Evolutionary conservation across 805 yeast species (phyloP).

Genomic region (Cyberlindnera maritima): DNA sequence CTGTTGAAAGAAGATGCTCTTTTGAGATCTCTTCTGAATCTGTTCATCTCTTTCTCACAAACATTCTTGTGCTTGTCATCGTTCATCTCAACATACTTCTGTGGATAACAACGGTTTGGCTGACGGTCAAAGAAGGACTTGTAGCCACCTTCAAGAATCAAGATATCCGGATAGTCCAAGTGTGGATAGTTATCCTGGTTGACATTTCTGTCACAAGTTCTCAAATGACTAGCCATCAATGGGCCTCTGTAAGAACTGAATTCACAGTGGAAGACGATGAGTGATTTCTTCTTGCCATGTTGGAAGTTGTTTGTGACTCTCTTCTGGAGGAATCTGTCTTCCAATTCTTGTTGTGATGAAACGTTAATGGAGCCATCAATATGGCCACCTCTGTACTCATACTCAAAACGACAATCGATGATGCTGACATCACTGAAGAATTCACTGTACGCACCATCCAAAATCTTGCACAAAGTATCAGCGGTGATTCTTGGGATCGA

Average conservation of each 20-base stretch:
- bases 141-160: slow-evolving; percentile 90
- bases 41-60: slow-evolving; percentile 52
- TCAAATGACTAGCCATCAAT: slow-evolving; percentile 78
- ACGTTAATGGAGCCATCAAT: slow-evolving; percentile 79
- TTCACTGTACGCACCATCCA: slow-evolving; percentile 51
- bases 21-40: slow-evolving; percentile 46
- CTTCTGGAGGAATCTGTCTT: slow-evolving; percentile 44
- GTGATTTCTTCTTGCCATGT: slow-evolving; percentile 31
- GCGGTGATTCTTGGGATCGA: slow-evolving; percentile 68
- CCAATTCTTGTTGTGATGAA: slow-evolving; percentile 66
- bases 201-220: slow-evolving; percentile 76
- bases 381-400: slow-evolving; percentile 93
- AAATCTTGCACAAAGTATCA: slow-evolving; percentile 51
- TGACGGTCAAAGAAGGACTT: slow-evolving; percentile 64
- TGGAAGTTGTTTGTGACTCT: slow-evolving; percentile 17
- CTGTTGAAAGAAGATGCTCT: slow-evolving; percentile 35
- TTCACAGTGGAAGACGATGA: slow-evolving; percentile 91
- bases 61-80: slow-evolving; percentile 49
- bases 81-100: slow-evolving; percentile 84
- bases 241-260: slow-evolving; percentile 95
- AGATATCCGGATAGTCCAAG: slow-evolving; percentile 83
- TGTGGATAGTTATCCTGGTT: slow-evolving; percentile 78
- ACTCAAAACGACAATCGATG: slow-evolving; percentile 89
- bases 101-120: slow-evolving; percentile 65
- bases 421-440: slow-evolving; percentile 45